Percentiles rank a stretch among this genome's conserved stretches.
phyloP scores from a whole-genome alignment of 129 eudicot genomes.

The Scalesia atractyloides region DNA sequence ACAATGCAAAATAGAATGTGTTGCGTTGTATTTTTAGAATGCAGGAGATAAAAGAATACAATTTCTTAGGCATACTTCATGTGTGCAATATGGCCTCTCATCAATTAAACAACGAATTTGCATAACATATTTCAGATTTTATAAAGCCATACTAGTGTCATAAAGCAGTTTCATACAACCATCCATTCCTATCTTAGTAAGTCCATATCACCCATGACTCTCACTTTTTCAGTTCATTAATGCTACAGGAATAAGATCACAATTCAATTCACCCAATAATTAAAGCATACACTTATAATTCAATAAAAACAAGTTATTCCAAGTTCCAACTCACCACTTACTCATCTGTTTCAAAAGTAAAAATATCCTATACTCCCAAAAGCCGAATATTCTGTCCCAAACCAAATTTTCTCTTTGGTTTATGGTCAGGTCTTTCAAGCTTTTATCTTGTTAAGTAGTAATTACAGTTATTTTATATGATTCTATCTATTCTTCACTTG shows the following conservation, averaged over 20 bases:
- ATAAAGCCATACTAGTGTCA: constrained; percentile 6
- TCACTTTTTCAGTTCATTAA: neutral
- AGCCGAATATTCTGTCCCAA: too few relatives aligned
- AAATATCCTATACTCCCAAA: too few relatives aligned
- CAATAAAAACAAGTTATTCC: too few relatives aligned
- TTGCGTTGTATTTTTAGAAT: neutral
- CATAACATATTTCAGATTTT: neutral
- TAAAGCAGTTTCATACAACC: neutral
- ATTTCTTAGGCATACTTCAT: neutral
- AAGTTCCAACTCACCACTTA: too few relatives aligned
- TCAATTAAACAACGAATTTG: neutral
- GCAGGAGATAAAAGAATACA: neutral
- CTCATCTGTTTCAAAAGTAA: too few relatives aligned
- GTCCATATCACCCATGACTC: neutral
- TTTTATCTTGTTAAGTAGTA: neutral
- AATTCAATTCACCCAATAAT: too few relatives aligned
- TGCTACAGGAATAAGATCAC: neutral
- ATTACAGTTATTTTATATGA: neutral
- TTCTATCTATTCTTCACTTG: neutral
- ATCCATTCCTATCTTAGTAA: neutral
- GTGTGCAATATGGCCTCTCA: neutral
- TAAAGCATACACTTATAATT: too few relatives aligned
- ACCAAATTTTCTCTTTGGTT: too few relatives aligned
- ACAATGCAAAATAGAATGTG: neutral
- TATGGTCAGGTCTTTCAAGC: neutral